Percentiles rank a stretch among this genome's conserved stretches.
phyloP scores from a whole-genome alignment of 495 filamentous ascomycete genomes.

The Eremomyces bilateralis region DNA sequence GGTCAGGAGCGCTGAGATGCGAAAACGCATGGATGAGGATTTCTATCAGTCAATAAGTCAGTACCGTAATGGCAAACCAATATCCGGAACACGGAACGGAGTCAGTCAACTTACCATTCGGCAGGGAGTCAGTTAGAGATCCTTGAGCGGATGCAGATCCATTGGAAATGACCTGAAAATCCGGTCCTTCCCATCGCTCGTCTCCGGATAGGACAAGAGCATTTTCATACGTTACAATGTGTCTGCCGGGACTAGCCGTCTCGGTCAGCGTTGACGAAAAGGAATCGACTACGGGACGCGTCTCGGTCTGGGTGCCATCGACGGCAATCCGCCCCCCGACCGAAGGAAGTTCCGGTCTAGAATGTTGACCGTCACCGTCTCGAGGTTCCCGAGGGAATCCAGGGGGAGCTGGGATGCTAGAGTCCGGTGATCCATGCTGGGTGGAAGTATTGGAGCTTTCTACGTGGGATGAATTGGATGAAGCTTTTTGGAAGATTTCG shows the following conservation, averaged over 20 bases:
- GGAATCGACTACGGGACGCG: slow-evolving; percentile 4
- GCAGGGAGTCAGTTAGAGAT: no score
- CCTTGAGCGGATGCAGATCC: slow-evolving; percentile 27
- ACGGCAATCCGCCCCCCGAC: no score
- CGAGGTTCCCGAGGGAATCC: slow-evolving; percentile 1
- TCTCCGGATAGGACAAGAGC: slow-evolving; percentile 25
- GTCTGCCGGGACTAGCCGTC: slow-evolving; percentile 27
- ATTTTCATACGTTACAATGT: slow-evolving; percentile 55
- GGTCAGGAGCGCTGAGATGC: slow-evolving; percentile 58
- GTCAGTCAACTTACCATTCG: slow-evolving; percentile 43
- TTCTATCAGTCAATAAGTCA: slow-evolving; percentile 29
- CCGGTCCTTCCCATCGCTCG: slow-evolving; percentile 25
- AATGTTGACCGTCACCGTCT: no score
- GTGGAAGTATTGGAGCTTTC: slow-evolving; percentile 21
- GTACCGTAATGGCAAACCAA: slow-evolving; percentile 1
- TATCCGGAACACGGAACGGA: background rate
- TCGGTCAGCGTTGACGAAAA: slow-evolving; percentile 7
- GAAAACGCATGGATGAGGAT: slow-evolving; percentile 81
- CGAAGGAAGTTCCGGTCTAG: no score
- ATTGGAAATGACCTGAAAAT: slow-evolving; percentile 36
- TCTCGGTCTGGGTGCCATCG: no score
- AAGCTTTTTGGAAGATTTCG: slow-evolving; percentile 34
- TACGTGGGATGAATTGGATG: slow-evolving; percentile 23
- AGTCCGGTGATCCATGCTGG: slow-evolving; percentile 52
- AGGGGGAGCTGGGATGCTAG: slow-evolving; percentile 10